Evolutionary conservation across 1,284 basidiomycete species (phyloP), one percentile per base, ranked within the genome.

Genomic region (Boletus holoroseus): DNA sequence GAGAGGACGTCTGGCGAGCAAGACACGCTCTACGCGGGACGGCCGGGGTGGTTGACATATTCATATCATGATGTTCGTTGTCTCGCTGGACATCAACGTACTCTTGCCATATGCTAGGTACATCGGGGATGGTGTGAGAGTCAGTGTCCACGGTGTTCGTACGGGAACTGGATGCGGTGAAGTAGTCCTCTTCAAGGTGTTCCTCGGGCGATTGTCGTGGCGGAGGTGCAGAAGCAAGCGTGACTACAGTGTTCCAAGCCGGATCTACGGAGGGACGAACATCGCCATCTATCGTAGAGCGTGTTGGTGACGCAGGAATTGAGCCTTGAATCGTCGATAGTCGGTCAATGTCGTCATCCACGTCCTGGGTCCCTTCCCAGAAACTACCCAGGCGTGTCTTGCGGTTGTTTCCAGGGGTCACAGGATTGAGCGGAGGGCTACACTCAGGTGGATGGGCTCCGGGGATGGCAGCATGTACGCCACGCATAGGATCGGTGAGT

Each of bases 401-500:
- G 22, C 83, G 76, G 39, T 67, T 71, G 40, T 69, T 74, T 34
- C 74, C 75, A 1, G 83, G 79, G 1, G 79, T 79, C 24, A 63
- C 58, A 0, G 68, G 61, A 40, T 69, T 63, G 16, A 59, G 48
- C 57, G 61, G 47, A 56, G 66, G 60, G 36, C 54, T 60, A 22
- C 57, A 58, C n/a, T 71, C 68, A 5, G 64, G 57, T 2, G 76
- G 71, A 62, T 83, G 77, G 3, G 77, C 76, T n/a, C 83, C 79
- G 3, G 84, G 85, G 38, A 88, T 77, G 3, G 79, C 73, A n/a
- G 86, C 75, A 15, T 74, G 80, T 5, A 83, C 75, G 7, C 82
- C 78, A 16, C 86, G 80, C 81, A 93, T 83, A 0, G 91, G 91
- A 65, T 93, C 91, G 7, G 83, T 83, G 27, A 94, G 76, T 62